Evolutionary conservation across 805 yeast genomes (phyloP).

Genomic region (Candida corydali): DNA sequence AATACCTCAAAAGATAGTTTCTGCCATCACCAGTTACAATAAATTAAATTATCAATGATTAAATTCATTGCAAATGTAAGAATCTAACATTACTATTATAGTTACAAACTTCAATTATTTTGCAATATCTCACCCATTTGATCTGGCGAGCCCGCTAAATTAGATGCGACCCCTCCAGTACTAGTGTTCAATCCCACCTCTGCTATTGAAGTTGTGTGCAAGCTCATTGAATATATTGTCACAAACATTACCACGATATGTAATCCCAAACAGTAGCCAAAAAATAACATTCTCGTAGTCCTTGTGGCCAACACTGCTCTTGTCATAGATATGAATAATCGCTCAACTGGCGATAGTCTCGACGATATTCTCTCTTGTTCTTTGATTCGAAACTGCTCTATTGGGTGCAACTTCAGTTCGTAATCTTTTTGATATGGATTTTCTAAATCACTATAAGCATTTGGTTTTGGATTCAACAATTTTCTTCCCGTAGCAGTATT

Average conservation of each 20-base stretch:
- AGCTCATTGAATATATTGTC: conserved; percentile 36
- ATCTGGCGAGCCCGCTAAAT: conserved; percentile 12
- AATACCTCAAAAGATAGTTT: too few species aligned
- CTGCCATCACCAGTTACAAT: too few species aligned
- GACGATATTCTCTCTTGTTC: conserved; percentile 75
- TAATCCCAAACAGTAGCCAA: conserved; percentile 67
- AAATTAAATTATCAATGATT: too few species aligned
- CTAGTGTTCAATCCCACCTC: conserved; percentile 40
- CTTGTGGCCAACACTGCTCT: conserved; percentile 72
- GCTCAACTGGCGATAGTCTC: conserved; percentile 70
- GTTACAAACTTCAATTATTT: too few species aligned
- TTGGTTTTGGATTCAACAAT: conserved; percentile 28
- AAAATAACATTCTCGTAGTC: conserved; percentile 65
- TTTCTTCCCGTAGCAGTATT: conserved; percentile 12
- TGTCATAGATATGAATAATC: conserved; percentile 69
- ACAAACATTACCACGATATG: conserved; percentile 70
- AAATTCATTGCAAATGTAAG: too few species aligned
- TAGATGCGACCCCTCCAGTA: conserved; percentile 37
- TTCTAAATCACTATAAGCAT: conserved; percentile 43
- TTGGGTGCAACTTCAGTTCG: conserved; percentile 77
- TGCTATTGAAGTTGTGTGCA: conserved; percentile 43
- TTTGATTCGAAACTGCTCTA: conserved; percentile 72
- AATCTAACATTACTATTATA: too few species aligned
- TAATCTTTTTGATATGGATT: conserved; percentile 56
- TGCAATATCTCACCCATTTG: conserved; percentile 2